Percentiles rank a stretch among this genome's conserved stretches.
Evolutionary conservation across 176 grass and related monocot genomes (phyloP).

Genomic region (Cenchrus americanus): DNA sequence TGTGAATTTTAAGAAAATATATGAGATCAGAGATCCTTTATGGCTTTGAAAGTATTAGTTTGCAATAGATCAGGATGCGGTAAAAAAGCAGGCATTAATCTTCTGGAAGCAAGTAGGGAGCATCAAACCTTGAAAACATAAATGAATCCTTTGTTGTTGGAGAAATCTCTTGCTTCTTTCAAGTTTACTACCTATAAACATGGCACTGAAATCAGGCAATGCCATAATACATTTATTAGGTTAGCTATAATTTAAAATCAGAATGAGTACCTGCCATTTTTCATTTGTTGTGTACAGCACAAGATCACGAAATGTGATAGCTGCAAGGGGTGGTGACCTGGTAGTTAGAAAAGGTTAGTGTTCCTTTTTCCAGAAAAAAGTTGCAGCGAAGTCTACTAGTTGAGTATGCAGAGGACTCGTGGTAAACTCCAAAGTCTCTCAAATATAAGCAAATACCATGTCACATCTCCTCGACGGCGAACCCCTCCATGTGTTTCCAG

Average conservation of each 20-base stretch:
- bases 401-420: neutral
- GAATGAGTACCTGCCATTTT: constrained; percentile 90
- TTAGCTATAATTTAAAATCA: constrained; percentile 28
- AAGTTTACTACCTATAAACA: constrained; percentile 85
- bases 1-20: constrained; percentile 57
- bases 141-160: constrained; percentile 89
- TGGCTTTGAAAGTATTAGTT: neutral
- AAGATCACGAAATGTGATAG: constrained; percentile 90
- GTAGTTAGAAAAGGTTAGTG: constrained; percentile 38
- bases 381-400: constrained; percentile 3
- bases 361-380: neutral
- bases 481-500: constrained; percentile 89
- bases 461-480: constrained; percentile 66
- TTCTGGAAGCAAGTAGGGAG: constrained; percentile 31
- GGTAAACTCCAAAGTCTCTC: neutral
- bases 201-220: constrained; percentile 33
- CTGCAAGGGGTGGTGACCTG: constrained; percentile 93
- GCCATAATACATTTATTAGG: constrained; percentile 21
- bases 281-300: constrained; percentile 96
- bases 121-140: constrained; percentile 97
- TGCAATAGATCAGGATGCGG: constrained; percentile 21
- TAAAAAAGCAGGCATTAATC: constrained; percentile 38
- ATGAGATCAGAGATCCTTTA: constrained; percentile 26
- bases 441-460: constrained; percentile 75
- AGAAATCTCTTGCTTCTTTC: constrained; percentile 99